A percentile compares a stretch with the other conserved stretches of the same genome.
These are phyloP conservation scores for Boechera retrofracta DNA, from an alignment of 345 rosid genomes.

Conservation along the genomic window DNA sequence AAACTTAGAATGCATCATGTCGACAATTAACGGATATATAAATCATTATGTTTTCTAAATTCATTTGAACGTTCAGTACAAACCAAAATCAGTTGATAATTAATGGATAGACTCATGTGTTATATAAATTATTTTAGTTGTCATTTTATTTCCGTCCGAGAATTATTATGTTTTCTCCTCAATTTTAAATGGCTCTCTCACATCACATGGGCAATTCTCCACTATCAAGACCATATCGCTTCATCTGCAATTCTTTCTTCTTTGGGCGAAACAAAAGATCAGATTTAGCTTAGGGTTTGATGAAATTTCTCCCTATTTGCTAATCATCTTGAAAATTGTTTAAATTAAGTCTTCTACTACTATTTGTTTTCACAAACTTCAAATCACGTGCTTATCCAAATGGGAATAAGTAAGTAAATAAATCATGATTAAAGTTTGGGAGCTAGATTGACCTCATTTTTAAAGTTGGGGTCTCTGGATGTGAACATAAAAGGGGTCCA, in stretches of 20 bases:
- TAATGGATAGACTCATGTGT: neutral
- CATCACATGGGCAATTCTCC: constrained; percentile 40
- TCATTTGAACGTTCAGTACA: neutral
- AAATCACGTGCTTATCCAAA: constrained; percentile 37
- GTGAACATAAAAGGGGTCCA: constrained; percentile 43
- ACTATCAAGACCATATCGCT: constrained; percentile 38
- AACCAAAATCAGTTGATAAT: neutral
- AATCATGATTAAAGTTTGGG: constrained; percentile 26
- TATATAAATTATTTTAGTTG: neutral
- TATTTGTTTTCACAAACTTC: constrained; percentile 4
- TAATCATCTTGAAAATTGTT: constrained; percentile 40
- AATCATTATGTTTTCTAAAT: too few relatives aligned
- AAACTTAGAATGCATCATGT: too few relatives aligned
- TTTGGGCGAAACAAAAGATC: constrained; percentile 46
- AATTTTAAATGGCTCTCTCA: constrained; percentile 23
- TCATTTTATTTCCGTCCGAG: neutral
- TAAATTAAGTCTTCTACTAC: constrained; percentile 28
- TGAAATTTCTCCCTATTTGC: constrained; percentile 25
- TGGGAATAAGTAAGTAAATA: neutral
- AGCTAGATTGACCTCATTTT: constrained; percentile 35
- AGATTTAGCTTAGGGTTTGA: constrained; percentile 47
- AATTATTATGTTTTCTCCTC: constrained; percentile 25
- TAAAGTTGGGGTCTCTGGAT: constrained; percentile 18
- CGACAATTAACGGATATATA: too few relatives aligned
- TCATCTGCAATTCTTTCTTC: constrained; percentile 45